Percentiles rank a stretch among this genome's conserved stretches.
Evolutionary conservation across 139 green algal species (phyloP).

Genomic region (Tetradesmus obliquus): DNA sequence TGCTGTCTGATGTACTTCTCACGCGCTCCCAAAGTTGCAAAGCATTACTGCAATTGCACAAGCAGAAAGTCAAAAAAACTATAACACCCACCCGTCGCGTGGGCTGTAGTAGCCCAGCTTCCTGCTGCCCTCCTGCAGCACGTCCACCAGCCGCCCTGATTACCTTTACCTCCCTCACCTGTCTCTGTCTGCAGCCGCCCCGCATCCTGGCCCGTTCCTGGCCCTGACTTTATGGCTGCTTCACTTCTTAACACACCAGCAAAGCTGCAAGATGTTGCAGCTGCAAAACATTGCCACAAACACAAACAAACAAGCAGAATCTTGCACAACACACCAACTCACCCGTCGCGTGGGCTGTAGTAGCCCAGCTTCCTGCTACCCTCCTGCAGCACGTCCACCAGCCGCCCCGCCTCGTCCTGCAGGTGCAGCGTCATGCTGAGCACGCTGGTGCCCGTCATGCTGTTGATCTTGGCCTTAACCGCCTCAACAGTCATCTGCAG

Average conservation of each 20-base stretch:
- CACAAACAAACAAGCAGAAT: too few relatives aligned
- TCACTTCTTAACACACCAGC: background rate
- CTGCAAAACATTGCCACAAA: background rate
- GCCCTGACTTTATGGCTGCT: too few relatives aligned
- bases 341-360: slow-evolving; percentile 93
- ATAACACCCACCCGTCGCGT: slow-evolving; percentile 71
- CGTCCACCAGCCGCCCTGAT: slow-evolving; percentile 62
- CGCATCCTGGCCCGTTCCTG: too few relatives aligned
- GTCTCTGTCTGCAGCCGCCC: too few relatives aligned
- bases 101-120: slow-evolving; percentile 96
- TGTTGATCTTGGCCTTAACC: slow-evolving; percentile 93
- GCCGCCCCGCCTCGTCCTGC: slow-evolving; percentile 73
- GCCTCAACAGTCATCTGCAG: slow-evolving; percentile 83
- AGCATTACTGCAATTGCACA: too few relatives aligned
- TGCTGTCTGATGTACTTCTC: too few relatives aligned
- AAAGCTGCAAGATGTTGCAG: background rate
- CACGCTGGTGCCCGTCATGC: slow-evolving; percentile 89
- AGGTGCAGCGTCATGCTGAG: slow-evolving; percentile 88
- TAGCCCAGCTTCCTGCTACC: slow-evolving; percentile 89
- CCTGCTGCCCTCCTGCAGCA: slow-evolving; percentile 70
- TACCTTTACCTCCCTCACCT: too few relatives aligned
- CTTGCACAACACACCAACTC: background rate
- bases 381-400: slow-evolving; percentile 70
- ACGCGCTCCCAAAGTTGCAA: too few relatives aligned
- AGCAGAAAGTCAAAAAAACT: too few relatives aligned